These are phyloP conservation scores for Citrus maxima DNA, from an alignment of 345 rosid genomes.

Conservation along the genomic window DNA sequence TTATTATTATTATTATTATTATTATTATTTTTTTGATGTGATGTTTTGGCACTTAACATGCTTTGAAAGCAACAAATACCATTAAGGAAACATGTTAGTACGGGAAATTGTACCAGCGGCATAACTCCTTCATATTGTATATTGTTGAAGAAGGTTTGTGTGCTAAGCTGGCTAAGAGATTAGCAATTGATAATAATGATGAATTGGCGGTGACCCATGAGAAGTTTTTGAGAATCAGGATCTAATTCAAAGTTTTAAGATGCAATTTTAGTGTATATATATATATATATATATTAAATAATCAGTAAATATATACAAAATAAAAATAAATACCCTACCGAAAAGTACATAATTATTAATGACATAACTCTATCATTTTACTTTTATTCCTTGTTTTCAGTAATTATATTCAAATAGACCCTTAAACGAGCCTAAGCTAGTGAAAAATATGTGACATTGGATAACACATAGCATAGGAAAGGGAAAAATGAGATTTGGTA, in stretches of 20 bases:
- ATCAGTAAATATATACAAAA: too few relatives aligned
- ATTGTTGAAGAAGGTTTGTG: background rate
- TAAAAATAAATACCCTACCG: too few relatives aligned
- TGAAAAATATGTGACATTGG: too few relatives aligned
- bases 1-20: background rate
- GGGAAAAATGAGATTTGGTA: background rate
- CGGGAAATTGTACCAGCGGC: conserved; percentile 12
- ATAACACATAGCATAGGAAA: too few relatives aligned
- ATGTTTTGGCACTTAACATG: conserved; percentile 18
- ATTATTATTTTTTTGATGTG: conserved; percentile 32
- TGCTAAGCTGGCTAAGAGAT: background rate
- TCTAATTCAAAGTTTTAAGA: background rate
- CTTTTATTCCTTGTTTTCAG: too few relatives aligned
- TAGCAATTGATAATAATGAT: background rate
- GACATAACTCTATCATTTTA: too few relatives aligned
- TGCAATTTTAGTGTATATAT: background rate
- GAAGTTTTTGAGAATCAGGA: background rate
- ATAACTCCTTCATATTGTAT: background rate
- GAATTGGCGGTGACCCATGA: too few relatives aligned
- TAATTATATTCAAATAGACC: too few relatives aligned
- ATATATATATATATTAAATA: too few relatives aligned
- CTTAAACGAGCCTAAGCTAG: too few relatives aligned
- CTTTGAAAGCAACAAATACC: conserved; percentile 14
- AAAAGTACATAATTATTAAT: too few relatives aligned
- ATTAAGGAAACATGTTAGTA: conserved; percentile 25